A percentile compares a stretch with the other conserved stretches of the same genome.
Conservation (phyloP, 2,329 filamentous ascomycete species). For the Zymoseptoria ardabiliae region DNA sequence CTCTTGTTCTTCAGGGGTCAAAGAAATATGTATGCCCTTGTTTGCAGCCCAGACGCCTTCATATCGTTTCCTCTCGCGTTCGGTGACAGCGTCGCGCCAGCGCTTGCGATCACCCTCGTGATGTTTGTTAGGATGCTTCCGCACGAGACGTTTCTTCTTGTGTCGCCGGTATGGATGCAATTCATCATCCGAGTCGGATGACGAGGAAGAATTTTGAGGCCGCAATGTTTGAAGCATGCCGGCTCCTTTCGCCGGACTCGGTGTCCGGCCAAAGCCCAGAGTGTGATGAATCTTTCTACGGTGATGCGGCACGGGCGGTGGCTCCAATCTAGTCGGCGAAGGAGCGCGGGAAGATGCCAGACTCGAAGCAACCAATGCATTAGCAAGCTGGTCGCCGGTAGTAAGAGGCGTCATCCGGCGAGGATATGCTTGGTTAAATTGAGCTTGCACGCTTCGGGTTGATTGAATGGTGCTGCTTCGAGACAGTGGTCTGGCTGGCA, state of each 20-base stretch:
- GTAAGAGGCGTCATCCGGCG: constrained; percentile 41
- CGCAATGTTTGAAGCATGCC: constrained; percentile 61
- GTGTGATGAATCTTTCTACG: constrained; percentile 11
- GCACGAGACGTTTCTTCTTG: constrained; percentile 51
- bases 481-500: constrained; percentile 12
- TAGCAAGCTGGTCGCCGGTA: constrained; percentile 58
- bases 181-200: constrained; percentile 34
- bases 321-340: constrained; percentile 36
- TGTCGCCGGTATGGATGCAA: constrained; percentile 44
- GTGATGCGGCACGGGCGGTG: constrained; percentile 30
- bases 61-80: constrained; percentile 68
- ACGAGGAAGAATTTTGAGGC: constrained; percentile 36
- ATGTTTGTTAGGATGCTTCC: constrained; percentile 61
- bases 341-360: constrained; percentile 51
- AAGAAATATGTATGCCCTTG: constrained; percentile 46
- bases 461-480: constrained; percentile 18
- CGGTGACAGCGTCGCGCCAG: constrained; percentile 69
- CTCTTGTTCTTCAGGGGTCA: constrained; percentile 17
- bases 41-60: constrained; percentile 83
- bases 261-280: constrained; percentile 33
- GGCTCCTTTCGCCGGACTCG: constrained; percentile 39
- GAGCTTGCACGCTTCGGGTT: constrained; percentile 24
- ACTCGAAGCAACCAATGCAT: constrained; percentile 68
- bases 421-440: constrained; percentile 29
- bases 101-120: constrained; percentile 65